Conservation (phyloP, 768 basidiomycete genomes). For the Podaxis pistillaris region DNA sequence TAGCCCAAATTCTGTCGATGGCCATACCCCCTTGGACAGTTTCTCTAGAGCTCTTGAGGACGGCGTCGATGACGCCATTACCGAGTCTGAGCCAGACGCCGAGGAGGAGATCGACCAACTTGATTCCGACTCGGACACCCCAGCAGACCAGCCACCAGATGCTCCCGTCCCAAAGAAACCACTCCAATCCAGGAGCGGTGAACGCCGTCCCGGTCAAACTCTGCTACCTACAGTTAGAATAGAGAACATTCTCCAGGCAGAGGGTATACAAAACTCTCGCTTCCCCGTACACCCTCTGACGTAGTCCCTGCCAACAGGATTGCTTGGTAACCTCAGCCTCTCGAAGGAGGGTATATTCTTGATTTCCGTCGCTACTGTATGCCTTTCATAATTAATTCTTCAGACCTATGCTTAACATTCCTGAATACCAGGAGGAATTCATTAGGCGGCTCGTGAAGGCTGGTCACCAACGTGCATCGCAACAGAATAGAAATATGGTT, state of each 20-base stretch:
- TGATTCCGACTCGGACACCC: constrained; percentile 51
- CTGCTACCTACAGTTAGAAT: constrained; percentile 64
- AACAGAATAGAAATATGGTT: constrained; percentile 55
- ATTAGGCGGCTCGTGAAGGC: constrained; percentile 72
- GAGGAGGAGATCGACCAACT: constrained; percentile 70
- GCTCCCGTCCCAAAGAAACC: constrained; percentile 25
- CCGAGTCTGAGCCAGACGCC: constrained; percentile 51
- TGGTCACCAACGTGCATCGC: constrained; percentile 61
- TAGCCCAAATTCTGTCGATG: not conserved
- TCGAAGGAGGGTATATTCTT: constrained; percentile 77
- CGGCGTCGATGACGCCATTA: constrained; percentile 19
- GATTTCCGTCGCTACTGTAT: constrained; percentile 74
- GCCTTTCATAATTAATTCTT: constrained; percentile 17
- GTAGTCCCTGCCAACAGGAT: constrained; percentile 30
- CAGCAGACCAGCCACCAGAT: constrained; percentile 31
- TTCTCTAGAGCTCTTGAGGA: constrained; percentile 9
- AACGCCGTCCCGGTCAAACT: constrained; percentile 62
- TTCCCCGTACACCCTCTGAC: not conserved
- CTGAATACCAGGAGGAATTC: constrained; percentile 70
- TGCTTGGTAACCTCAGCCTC: constrained; percentile 52
- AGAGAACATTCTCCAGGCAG: constrained; percentile 77
- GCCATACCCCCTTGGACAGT: constrained; percentile 3
- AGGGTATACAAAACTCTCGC: constrained; percentile 45
- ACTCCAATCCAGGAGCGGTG: constrained; percentile 24
- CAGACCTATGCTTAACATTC: constrained; percentile 8